These are phyloP conservation scores for Nicotiana attenuata DNA, from an alignment of 257 asterid genomes.

Conservation along the genomic window DNA sequence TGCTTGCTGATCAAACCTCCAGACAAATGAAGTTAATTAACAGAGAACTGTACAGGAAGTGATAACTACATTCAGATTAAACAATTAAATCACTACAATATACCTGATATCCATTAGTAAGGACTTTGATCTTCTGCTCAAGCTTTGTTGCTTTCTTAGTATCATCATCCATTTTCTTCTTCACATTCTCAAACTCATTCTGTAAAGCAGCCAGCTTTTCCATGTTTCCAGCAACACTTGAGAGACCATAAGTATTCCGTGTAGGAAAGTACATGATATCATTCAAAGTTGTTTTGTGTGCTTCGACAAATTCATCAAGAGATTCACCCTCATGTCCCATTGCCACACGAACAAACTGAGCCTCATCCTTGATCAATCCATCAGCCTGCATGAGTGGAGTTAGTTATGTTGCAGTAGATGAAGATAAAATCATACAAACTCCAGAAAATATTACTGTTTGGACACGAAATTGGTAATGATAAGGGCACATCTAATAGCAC, in stretches of 20 bases:
- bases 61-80: conserved; percentile 7
- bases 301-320: conserved; percentile 72
- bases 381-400: conserved; percentile 54
- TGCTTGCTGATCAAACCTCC: background rate
- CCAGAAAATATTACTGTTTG: background rate
- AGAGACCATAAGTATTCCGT: conserved; percentile 71
- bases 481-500: background rate
- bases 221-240: conserved; percentile 81
- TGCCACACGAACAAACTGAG: conserved; percentile 50
- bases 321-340: conserved; percentile 91
- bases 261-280: conserved; percentile 91
- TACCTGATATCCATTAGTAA: conserved; percentile 93
- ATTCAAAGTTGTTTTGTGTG: conserved; percentile 65
- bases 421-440: background rate
- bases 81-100: conserved; percentile 8
- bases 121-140: conserved; percentile 85
- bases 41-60: background rate
- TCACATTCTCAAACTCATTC: conserved; percentile 74
- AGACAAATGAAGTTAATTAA: background rate
- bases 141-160: conserved; percentile 76
- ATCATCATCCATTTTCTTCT: conserved; percentile 85
- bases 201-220: conserved; percentile 85
- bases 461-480: background rate
- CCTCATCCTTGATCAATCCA: conserved; percentile 55
- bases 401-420: background rate